Percentiles rank a stretch among this genome's conserved stretches.
Evolutionary conservation across 805 yeast species (phyloP).

Genomic region (Starmera pachycereana): DNA sequence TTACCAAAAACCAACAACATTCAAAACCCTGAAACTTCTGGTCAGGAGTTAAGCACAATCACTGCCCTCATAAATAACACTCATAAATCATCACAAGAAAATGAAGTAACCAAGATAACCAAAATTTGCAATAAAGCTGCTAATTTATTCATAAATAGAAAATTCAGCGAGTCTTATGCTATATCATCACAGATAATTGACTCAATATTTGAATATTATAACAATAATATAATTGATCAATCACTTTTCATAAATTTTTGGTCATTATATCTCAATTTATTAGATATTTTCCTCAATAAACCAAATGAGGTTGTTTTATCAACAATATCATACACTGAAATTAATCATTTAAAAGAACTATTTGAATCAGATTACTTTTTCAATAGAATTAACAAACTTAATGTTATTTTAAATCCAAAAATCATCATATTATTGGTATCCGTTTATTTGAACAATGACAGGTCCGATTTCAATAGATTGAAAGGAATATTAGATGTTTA

Average conservation of each 20-base stretch:
- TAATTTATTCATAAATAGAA: slow-evolving; percentile 16
- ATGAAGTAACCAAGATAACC: not conserved
- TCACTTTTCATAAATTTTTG: slow-evolving; percentile 12
- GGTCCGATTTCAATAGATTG: slow-evolving; percentile 7
- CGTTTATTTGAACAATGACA: slow-evolving; percentile 14
- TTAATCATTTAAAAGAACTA: too few species aligned
- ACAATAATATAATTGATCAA: slow-evolving; percentile 6
- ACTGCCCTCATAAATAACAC: not conserved
- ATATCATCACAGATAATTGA: slow-evolving; percentile 3
- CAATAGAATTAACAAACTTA: slow-evolving; percentile 4
- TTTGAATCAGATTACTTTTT: slow-evolving; percentile 9
- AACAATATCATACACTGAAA: too few species aligned
- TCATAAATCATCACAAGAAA: not conserved
- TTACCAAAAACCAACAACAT: too few species aligned
- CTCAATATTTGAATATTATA: slow-evolving; percentile 4
- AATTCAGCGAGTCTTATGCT: slow-evolving; percentile 12
- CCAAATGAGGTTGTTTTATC: not conserved
- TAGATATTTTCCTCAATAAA: slow-evolving; percentile 15
- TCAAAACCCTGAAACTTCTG: too few species aligned
- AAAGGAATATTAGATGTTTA: slow-evolving; percentile 14
- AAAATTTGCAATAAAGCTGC: slow-evolving; percentile 13
- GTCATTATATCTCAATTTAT: slow-evolving; percentile 17
- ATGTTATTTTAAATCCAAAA: slow-evolving; percentile 11
- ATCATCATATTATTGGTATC: slow-evolving; percentile 11
- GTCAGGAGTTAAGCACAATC: not conserved